Percentiles rank a stretch among this genome's conserved stretches.
phyloP scores from a whole-genome alignment of 148 eudicot genomes.

The Vaccinium macrocarpon region DNA sequence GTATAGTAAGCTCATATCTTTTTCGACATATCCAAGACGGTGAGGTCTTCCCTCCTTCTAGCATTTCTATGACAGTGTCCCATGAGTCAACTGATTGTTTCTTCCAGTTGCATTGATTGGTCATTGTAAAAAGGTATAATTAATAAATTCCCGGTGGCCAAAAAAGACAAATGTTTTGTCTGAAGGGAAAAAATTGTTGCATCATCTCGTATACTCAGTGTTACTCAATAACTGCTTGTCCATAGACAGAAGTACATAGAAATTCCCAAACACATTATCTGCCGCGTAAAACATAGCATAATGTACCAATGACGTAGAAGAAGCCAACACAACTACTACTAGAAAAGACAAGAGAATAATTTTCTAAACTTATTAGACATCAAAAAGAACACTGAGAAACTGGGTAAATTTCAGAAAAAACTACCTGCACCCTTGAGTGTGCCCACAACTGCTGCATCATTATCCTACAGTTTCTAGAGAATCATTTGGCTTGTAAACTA shows the following conservation, averaged over 20 bases:
- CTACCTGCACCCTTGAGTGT: not conserved
- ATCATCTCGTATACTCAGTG: not conserved
- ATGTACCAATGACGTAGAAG: not conserved
- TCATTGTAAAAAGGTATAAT: not conserved
- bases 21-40: not conserved
- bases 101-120: not conserved
- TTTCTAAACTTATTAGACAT: not conserved
- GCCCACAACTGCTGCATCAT: not conserved
- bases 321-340: not conserved
- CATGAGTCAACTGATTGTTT: too few species aligned
- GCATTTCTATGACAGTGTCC: too few species aligned
- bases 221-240: not conserved
- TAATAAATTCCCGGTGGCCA: not conserved
- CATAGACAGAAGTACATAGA: not conserved
- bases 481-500: not conserved
- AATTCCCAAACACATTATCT: not conserved
- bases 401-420: not conserved
- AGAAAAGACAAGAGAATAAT: not conserved
- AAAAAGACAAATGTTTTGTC: not conserved
- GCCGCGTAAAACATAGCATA: not conserved
- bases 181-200: not conserved
- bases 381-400: not conserved
- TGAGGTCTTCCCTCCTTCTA: not conserved
- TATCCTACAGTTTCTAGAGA: not conserved
- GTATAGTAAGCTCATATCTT: not conserved